phyloP scores from a whole-genome alignment of 2,329 filamentous ascomycete species.

The Aspergillus ochraceoroseus region DNA sequence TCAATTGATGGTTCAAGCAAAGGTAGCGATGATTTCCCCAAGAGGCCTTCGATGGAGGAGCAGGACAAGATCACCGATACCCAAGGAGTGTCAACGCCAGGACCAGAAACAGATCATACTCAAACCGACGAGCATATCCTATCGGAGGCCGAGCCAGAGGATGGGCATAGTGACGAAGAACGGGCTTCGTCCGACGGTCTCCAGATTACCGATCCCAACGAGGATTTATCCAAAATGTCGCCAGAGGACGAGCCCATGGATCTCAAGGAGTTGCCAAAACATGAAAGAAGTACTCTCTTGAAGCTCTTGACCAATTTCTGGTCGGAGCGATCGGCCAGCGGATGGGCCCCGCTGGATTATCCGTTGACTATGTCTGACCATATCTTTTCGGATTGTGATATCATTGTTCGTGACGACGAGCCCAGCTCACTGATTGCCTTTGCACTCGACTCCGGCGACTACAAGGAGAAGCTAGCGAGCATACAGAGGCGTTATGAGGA shows the following conservation, averaged over 20 bases:
- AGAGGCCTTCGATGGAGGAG: slow-evolving; percentile 28
- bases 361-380: slow-evolving; percentile 84
- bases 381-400: slow-evolving; percentile 93
- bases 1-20: slow-evolving; percentile 4
- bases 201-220: slow-evolving; percentile 53
- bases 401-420: slow-evolving; percentile 95
- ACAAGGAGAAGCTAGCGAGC: slow-evolving; percentile 68
- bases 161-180: slow-evolving; percentile 66
- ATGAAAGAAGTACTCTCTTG: slow-evolving; percentile 88
- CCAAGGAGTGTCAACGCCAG: slow-evolving; percentile 30
- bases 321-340: slow-evolving; percentile 94
- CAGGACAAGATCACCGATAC: slow-evolving; percentile 34
- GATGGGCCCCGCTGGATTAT: slow-evolving; percentile 89
- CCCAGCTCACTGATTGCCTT: slow-evolving; percentile 94
- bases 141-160: slow-evolving; percentile 65
- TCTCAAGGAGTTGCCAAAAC: slow-evolving; percentile 73
- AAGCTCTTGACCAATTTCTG: slow-evolving; percentile 97
- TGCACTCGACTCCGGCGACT: slow-evolving; percentile 81
- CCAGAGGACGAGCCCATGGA: slow-evolving; percentile 54
- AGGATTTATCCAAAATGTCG: slow-evolving; percentile 48
- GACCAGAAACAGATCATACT: slow-evolving; percentile 42
- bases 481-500: slow-evolving; percentile 38
- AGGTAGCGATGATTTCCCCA: slow-evolving; percentile 17
- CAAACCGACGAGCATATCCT: slow-evolving; percentile 50
- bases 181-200: slow-evolving; percentile 65